Evolutionary conservation across 257 asterid species (phyloP), one percentile per base, ranked within the genome.

Genomic region (Solanum arcanum): DNA sequence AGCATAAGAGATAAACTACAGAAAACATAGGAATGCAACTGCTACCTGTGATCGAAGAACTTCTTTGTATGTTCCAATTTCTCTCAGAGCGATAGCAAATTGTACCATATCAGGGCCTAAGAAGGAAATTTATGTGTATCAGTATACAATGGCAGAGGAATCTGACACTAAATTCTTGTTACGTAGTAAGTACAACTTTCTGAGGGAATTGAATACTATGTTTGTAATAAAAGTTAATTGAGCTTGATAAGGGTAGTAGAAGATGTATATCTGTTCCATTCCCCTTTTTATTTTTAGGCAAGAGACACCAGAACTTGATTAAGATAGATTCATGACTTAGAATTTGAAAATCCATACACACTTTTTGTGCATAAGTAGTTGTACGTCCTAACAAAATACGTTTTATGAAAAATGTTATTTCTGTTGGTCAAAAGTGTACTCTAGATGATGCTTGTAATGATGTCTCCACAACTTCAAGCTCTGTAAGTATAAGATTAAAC

Each of bases 101-200:
- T 96, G 94, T 60, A 94, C 91, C 97, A 97, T 95, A 90, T 96
- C 99, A 82, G 99, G 96, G 86, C 99, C 99, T 97, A 86, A 46
- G 88, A 89, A 88, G 87, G 89, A 25, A 90, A 90, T 35, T 78
- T 15, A 29, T 3, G 44, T 80, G 68, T 16, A 44, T 82, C 83
- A 69, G 66, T 21, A 80, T 47, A 47, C 56, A 80, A 47, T 90
- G 90, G 83, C 46, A 33, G 87, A 85, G 78, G n/a, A 46, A 27
- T 47, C 73, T 46, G 80, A 85, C 23, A 70, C 68, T 56, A 23
- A 52, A 69, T 85, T 70, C 70, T 68, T 85, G 52, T 56, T 69
- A 72, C n/a, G 64, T 44, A n/a, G 74, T 37, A 56, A 84, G 80
- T 66, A 84, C 59, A 29, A 16, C 9, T 69, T 25, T 41, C 23